Base-by-base conservation (phyloP, 768 basidiomycete species). In the Imleria badia region DNA sequence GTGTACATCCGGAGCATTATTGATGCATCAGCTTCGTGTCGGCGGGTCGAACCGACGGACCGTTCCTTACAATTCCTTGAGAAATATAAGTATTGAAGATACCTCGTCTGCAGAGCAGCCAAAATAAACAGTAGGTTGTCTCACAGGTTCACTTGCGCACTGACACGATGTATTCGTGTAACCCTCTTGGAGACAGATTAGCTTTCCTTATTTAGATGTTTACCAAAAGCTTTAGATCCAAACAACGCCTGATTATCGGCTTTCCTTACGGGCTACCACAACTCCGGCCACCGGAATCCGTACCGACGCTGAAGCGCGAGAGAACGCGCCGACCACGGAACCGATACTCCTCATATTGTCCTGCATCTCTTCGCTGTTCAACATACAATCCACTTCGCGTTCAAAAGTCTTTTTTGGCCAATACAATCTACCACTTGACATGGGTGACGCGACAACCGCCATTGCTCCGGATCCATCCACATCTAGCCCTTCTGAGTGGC, bases 401-500 rank as follows among this genome's bases (percentile, higher is more conserved):
- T 36, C 33, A 1, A 31, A 54, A 51, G 23, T 10, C 33, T 11
- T 33, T 54, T 30, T 30, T 19, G 6, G 34, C 22, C 38, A 31
- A 20, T 3, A n/a, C 53, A 17, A 30, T 36, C 47, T 26, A 31
- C 52, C 10, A 14, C 36, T 22, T n/a, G 39, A 56, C 31, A 68
- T 68, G 66, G 48, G 53, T 42, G 64, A 69, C 41, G 52, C 22
- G 5, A 43, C 58, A 44, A 19, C 55, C 0, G 9, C 44, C 14
- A 11, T 41, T 40, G 38, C 48, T 40, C 51, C 48, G 12, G 55
- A 60, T 52, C 46, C 59, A 43, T 58, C 67, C 11, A 48, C 59
- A 55, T 59, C 70, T 22, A 54, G 40, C 41, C 46, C 62, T 13
- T 60, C 66, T 0, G 71, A 74, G 46, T 92, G 90, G 90, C 84